Evolutionary conservation across 768 basidiomycete genomes (phyloP), one percentile per base, ranked within the genome.

Genomic region (Russula emetica): DNA sequence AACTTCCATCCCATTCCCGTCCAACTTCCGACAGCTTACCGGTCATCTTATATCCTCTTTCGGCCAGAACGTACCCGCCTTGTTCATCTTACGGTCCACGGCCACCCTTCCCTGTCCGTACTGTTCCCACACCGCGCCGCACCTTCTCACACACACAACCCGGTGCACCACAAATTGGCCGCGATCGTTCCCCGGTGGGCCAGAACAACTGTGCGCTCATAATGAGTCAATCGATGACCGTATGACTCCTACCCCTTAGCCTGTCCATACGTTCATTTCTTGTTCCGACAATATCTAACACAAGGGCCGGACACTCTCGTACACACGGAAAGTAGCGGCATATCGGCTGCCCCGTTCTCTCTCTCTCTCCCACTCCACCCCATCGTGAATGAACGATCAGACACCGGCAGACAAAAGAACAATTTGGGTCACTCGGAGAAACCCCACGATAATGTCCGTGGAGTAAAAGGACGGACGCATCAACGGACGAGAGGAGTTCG

Each of bases 41-140:
- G 30, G 55, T 10, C 49, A 44, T 51, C 16, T 28, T 3, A 58
- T 63, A 2, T 5, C 62, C 51, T 45, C 24, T 59, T 59, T 59
- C 16, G 58, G 62, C 34, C 53, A 64, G 63, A 59, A 64, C 63
- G 63, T 64, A 64, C 63, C 34, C 38, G 45, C 52, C 52, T 51
- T 26, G 16, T 42, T 47, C 18, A 10, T 56, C 42, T 44, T 52
- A 56, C 58, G 36, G 36, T 1, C 36, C 36, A 36, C 13, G 36
- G 36, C 36, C 36, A 10, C 3, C 50, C 53, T 50, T 36, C 30
- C 18, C 30, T 52, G 40, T 14, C 40, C 44, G 26, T 36, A 38
- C 30, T 32, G 30, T 34, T 40, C 10, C 42, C 42, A 44, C 20
- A n/a, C 18, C 20, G 14, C 28, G 22, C 36, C 20, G n/a, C 26